Evolutionary conservation across 371 early-diverging fungal genomes (phyloP).

Genomic region (Mucor circinelloides): DNA sequence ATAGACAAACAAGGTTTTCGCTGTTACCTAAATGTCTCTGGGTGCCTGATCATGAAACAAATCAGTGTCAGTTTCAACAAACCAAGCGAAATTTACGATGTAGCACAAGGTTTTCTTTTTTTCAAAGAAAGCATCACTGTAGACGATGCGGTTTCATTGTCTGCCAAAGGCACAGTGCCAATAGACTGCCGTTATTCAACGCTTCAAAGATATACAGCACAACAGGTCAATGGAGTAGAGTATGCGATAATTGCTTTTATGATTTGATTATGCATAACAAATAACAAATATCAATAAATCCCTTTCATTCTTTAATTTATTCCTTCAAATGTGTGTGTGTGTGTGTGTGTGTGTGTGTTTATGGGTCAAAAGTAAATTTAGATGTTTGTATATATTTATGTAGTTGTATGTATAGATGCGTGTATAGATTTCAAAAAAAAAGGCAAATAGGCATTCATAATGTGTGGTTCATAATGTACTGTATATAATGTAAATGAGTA

Average conservation of each 20-base stretch:
- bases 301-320: neutral
- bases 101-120: conserved; percentile 30
- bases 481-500: neutral
- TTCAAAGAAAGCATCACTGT: conserved; percentile 49
- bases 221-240: conserved; percentile 39
- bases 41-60: conserved; percentile 38
- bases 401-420: neutral
- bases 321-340: neutral
- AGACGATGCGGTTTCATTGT: conserved; percentile 42
- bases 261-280: conserved; percentile 27
- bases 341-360: neutral
- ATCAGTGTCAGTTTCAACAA: conserved; percentile 40
- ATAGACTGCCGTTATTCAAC: conserved; percentile 41
- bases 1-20: conserved; percentile 32
- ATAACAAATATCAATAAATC: neutral
- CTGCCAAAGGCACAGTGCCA: conserved; percentile 45
- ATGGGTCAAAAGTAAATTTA: too few relatives aligned
- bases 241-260: conserved; percentile 45
- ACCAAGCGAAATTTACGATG: conserved; percentile 14
- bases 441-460: neutral
- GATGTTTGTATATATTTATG: neutral
- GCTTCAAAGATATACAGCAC: conserved; percentile 9
- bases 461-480: neutral
- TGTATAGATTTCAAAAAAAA: neutral
- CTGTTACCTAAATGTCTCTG: conserved; percentile 35